Conservation (phyloP, 208 protist species). For the Acanthamoeba rhysodes region DNA sequence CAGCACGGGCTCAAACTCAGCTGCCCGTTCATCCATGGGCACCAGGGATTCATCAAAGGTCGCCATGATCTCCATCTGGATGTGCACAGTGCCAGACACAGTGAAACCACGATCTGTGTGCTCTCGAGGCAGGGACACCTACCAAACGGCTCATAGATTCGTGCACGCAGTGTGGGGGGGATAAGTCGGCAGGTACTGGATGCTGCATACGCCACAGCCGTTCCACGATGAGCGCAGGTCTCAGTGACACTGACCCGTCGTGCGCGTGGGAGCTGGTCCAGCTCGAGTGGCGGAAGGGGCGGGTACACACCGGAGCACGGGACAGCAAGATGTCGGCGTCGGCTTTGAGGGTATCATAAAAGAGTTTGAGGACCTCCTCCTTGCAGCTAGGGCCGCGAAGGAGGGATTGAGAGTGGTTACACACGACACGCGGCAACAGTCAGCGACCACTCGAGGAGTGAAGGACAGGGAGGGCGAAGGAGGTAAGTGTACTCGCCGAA, state of each 20-base stretch:
- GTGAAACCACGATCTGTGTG: background rate
- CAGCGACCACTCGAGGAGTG: too few relatives aligned
- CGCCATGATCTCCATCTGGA: slow-evolving; percentile 76
- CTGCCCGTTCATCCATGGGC: slow-evolving; percentile 62
- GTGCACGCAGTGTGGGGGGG: slow-evolving; percentile 61
- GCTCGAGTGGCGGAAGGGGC: too few relatives aligned
- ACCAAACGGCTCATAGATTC: slow-evolving; percentile 75
- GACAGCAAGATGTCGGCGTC: slow-evolving; percentile 43
- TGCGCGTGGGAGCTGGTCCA: too few relatives aligned
- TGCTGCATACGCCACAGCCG: background rate
- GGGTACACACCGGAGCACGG: background rate
- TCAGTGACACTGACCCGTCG: background rate
- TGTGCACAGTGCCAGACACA: background rate
- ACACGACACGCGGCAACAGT: background rate
- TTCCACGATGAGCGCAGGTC: too few relatives aligned
- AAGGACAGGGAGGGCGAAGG: too few relatives aligned
- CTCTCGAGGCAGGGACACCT: background rate
- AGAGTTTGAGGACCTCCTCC: slow-evolving; percentile 58
- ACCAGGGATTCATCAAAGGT: slow-evolving; percentile 80
- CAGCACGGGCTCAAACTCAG: slow-evolving; percentile 79
- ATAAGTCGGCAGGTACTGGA: slow-evolving; percentile 8
- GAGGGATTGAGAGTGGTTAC: background rate
- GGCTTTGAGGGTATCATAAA: slow-evolving; percentile 24
- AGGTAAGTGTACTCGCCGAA: slow-evolving; percentile 18
- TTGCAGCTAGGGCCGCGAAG: slow-evolving; percentile 18